phyloP scores from a whole-genome alignment of 495 filamentous ascomycete species.

The Elasticomyces elasticus region DNA sequence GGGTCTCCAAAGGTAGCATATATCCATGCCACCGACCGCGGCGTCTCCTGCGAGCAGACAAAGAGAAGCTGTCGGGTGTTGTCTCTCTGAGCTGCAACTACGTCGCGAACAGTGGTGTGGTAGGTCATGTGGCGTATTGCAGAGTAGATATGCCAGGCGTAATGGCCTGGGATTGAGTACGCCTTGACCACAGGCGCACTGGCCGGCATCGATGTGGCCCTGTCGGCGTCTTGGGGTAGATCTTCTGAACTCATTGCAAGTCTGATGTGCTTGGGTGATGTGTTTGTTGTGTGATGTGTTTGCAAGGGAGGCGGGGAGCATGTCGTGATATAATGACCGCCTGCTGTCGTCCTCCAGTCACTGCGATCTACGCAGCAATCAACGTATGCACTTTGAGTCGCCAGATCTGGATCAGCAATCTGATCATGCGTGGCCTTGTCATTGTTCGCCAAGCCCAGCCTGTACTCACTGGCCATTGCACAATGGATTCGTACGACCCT shows the following conservation, averaged over 20 bases:
- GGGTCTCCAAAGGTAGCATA: background rate
- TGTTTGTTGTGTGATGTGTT: no score
- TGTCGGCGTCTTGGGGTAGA: background rate
- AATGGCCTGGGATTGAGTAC: background rate
- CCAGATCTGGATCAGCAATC: no score
- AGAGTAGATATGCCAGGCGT: background rate
- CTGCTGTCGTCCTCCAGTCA: no score
- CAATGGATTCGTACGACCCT: no score
- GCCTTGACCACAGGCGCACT: background rate
- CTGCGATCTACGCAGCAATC: no score
- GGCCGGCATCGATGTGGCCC: background rate
- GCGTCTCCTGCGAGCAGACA: background rate
- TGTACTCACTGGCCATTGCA: no score
- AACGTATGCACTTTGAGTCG: no score
- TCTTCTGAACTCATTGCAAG: background rate
- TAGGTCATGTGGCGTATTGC: background rate
- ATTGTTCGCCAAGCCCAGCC: no score
- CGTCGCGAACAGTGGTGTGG: background rate
- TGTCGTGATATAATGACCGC: no score
- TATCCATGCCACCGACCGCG: background rate
- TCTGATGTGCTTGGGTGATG: no score
- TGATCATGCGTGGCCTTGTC: no score
- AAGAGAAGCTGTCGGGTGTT: background rate
- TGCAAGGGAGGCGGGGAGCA: no score
- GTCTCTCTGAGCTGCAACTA: background rate